These are phyloP conservation scores for Fagopyrum tataricum DNA, from an alignment of 148 eudicot genomes.

Conservation along the genomic window DNA sequence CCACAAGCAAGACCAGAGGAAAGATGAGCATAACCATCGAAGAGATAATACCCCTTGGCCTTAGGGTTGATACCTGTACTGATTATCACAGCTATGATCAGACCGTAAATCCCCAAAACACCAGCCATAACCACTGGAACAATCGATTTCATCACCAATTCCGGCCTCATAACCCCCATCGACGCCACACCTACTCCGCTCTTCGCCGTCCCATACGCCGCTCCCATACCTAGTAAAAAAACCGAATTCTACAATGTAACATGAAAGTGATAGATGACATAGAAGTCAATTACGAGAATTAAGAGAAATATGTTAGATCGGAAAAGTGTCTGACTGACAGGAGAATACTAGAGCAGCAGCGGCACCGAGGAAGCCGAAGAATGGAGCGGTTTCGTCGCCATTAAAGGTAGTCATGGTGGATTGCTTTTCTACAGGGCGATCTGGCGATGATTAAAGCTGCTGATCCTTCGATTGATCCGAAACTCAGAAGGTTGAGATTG, in stretches of 20 bases:
- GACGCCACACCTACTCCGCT: slow-evolving; percentile 65
- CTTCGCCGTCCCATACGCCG: slow-evolving; percentile 60
- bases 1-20: slow-evolving; percentile 60
- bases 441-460: background rate
- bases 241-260: background rate
- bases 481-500: background rate
- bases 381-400: slow-evolving; percentile 80
- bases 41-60: slow-evolving; percentile 48
- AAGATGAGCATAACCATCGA: slow-evolving; percentile 60
- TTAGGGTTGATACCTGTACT: slow-evolving; percentile 60
- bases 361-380: slow-evolving; percentile 76
- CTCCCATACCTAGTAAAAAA: slow-evolving; percentile 45
- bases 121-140: slow-evolving; percentile 77
- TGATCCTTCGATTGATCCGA: background rate
- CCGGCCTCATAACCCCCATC: slow-evolving; percentile 67
- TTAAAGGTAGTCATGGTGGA: slow-evolving; percentile 29
- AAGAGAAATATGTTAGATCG: background rate
- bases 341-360: slow-evolving; percentile 79
- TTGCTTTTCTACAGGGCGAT: background rate
- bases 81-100: slow-evolving; percentile 56
- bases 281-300: slow-evolving; percentile 8
- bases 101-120: slow-evolving; percentile 60
- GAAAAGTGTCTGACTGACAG: slow-evolving; percentile 25
- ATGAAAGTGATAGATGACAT: background rate
- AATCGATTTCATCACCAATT: slow-evolving; percentile 55